Evolutionary conservation across 2,329 filamentous ascomycete genomes (phyloP), one percentile per base, ranked within the genome.

Genomic region (Neoscytalidium dimidiatum): DNA sequence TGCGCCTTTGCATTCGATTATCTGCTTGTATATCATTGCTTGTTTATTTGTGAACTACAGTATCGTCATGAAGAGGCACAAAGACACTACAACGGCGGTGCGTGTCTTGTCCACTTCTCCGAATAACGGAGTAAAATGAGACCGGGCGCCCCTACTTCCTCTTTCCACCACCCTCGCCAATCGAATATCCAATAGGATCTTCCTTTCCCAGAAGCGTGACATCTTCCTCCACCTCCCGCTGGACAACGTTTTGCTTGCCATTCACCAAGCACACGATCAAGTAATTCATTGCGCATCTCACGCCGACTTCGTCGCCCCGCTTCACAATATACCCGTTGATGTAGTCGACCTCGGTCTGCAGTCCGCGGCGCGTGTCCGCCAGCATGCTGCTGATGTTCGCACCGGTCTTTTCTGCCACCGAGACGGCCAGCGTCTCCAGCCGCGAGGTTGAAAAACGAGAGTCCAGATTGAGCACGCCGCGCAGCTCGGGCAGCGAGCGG

Each of bases 311-410:
- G 70, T 86, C 84, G 0, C 91, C 95, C 44, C 90, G 85, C 58
- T 82, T 84, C 33, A 96, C 83, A 66, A 99, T 90, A 79, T 94
- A 99, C 0, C 94, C 94, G 74, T 96, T 97, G 69, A 94, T 85
- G 72, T 90, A 96, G 51, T 94, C 87, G 44, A 97, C 86, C 71
- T 97, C 92, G 0, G 92, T 92, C 65, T 82, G 78, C 67, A 80
- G 79, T 1, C 91, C 90, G 1, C 78, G 75, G 11, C 86, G 79
- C 13, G 94, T 81, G 71, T 90, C 87, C 62, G 85, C 83, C 5
- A 91, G 80, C 87, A 96, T 92, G 21, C 82, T 84, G 71, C 87
- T 91, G 5, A 83, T 80, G 60, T 88, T 86, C 64, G 84, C 78
- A 13, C 82, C 81, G 13, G 86, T 88, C 57, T 78, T 81, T 31